These are phyloP conservation scores for Vigna reflexopilosa DNA, from an alignment of 306 rosid genomes.

Conservation along the genomic window DNA sequence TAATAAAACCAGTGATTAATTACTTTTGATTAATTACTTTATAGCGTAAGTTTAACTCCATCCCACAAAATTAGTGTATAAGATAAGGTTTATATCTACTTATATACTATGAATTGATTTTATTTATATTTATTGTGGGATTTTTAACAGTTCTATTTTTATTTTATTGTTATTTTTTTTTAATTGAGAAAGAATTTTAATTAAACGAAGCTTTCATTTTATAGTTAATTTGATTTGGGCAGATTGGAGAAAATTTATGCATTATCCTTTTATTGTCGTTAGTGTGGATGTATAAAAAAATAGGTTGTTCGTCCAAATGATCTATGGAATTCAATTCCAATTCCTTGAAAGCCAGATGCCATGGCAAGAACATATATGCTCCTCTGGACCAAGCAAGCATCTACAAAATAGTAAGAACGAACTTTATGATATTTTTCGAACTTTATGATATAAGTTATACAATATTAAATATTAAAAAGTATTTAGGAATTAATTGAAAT, in stretches of 20 bases:
- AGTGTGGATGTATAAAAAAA: background rate
- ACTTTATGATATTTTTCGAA: background rate
- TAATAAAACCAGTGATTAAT: background rate
- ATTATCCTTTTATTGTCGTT: background rate
- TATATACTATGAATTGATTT: too few relatives aligned
- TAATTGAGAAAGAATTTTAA: too few relatives aligned
- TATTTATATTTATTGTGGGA: too few relatives aligned
- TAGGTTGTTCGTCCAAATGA: conserved; percentile 29
- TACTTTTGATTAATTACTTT: too few relatives aligned
- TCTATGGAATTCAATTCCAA: conserved; percentile 47
- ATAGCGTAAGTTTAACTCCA: too few relatives aligned
- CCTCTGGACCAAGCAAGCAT: conserved; percentile 44
- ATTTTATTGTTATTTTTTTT: too few relatives aligned
- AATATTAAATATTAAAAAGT: too few relatives aligned
- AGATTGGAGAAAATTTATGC: background rate
- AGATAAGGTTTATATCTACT: too few relatives aligned
- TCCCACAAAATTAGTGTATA: too few relatives aligned
- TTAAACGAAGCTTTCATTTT: background rate
- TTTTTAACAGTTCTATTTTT: background rate
- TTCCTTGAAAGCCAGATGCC: conserved; percentile 42
- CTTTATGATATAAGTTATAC: background rate
- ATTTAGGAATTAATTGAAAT: too few relatives aligned
- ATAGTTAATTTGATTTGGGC: background rate
- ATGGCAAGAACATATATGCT: conserved; percentile 36
- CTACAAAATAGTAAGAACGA: conserved; percentile 18